Evolutionary conservation across 2,329 filamentous ascomycete genomes (phyloP), one percentile per base, ranked within the genome.

Genomic region (Phaeosphaeria sp.): DNA sequence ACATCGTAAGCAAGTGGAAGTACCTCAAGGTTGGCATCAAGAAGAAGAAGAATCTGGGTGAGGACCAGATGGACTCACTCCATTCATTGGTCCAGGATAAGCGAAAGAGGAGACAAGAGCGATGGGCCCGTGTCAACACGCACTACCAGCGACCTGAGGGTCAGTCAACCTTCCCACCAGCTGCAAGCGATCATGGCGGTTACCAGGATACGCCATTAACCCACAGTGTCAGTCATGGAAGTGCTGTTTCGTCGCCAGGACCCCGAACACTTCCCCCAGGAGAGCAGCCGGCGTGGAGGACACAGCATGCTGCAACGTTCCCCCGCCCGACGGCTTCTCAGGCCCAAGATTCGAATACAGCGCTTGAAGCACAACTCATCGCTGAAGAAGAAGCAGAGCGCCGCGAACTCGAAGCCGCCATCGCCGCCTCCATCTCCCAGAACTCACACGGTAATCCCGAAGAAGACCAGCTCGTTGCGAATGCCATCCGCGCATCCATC

Each of bases 401-500:
- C 33, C 81, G 83, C 1, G 89, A 90, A 55, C 84, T 92, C 43
- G 90, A 94, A 71, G 81, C 84, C 43, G 91, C 91, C 1, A 94
- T 95, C 56, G 84, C 83, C 52, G 81, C 71, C 2, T 77, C 74
- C 0, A 89, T 95, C 0, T 79, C 81, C 7, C 85, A 90, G 69
- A 92, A 90, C 0, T 93, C 90, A 0, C 83, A 80, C 0, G 91
- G 91, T 11, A 83, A 94, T 61, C 71, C 82, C 0, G 82, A 86
- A 20, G 90, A 95, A 73, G 92, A 95, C 68, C 83, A 83, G 21
- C 81, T 85, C 57, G 83, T 96, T 48, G 91, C 93, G 71, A 82
- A 86, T 20, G 91, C 91, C 0, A 90, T 96, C 50, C 83, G 90
- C 15, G 87, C 90, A 5, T 92, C 89, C 61, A 82, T 95, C 17